Base-by-base conservation (phyloP, 805 yeast genomes). In the Aciculoconidium aculeatum region DNA sequence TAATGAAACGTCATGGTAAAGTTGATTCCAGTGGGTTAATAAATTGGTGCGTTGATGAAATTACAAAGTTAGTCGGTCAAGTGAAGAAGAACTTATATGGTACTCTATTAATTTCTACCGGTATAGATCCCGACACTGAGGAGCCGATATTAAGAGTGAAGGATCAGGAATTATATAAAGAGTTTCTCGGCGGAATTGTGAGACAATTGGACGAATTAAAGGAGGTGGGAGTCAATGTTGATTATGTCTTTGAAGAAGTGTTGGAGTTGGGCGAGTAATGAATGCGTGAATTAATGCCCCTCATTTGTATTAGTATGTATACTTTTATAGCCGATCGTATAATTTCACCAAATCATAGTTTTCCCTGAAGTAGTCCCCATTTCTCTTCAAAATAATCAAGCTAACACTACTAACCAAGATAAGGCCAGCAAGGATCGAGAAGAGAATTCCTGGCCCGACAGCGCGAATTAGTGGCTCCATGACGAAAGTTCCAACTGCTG, bases 401-500 rank as follows among this genome's bases (percentile, higher is more conserved):
- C 64, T 42, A 1, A 58, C 24, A 2, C 77, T 55, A 12, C 72
- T 42, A 1, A 65, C 55, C 1, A 68, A 43, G 8, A 77, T 61
- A 3, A 79, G 41, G 7, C 85, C 80, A 2, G 82, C 75, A 30
- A 79, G 55, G 45, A 85, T 79, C 4, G 81, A 65, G 41, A 72
- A 77, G 32, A 83, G 58, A 41, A 81, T 75, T 0, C 95, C 95
- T 2, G 72, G 59, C 0, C 86, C 85, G 47, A 85, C 61, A 0
- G 83, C 86, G 3, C 49, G 44, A 11, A 79, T 58, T 45, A 82
- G 60, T 0, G 94, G 94, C 23, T 79, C 86, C 1, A 82, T 73
- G 6, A 78, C 65, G 49, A 85, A 86, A 2, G 87, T 75, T 7
- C 85, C 88, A 2, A 67, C 64, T 0, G 94, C 84, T 1, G 94